phyloP scores from a whole-genome alignment of 495 filamentous ascomycete genomes.

The Daldinia loculata region DNA sequence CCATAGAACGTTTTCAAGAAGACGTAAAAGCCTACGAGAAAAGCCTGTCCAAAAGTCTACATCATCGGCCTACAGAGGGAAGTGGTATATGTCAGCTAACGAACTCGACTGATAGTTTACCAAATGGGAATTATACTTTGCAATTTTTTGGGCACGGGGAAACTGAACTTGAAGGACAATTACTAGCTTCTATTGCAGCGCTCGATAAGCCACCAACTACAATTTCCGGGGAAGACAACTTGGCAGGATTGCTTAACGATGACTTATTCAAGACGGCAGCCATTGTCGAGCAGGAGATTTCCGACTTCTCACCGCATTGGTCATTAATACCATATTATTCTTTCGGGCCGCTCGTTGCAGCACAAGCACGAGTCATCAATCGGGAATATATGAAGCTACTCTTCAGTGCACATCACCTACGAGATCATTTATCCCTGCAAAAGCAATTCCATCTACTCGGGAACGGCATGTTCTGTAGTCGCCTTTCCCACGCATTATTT shows the following conservation, averaged over 20 bases:
- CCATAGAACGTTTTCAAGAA: slow-evolving; percentile 68
- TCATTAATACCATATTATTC: slow-evolving; percentile 76
- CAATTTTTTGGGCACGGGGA: slow-evolving; percentile 60
- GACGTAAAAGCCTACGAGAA: slow-evolving; percentile 71
- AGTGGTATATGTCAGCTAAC: neutral
- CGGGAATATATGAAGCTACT: slow-evolving; percentile 79
- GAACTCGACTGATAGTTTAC: neutral
- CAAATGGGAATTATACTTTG: slow-evolving; percentile 35
- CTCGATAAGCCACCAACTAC: slow-evolving; percentile 48
- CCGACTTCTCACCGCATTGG: slow-evolving; percentile 72
- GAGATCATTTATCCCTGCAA: slow-evolving; percentile 79
- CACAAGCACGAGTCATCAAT: slow-evolving; percentile 80
- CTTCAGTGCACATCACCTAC: slow-evolving; percentile 76
- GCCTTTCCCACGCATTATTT: slow-evolving; percentile 85
- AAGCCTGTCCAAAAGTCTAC: slow-evolving; percentile 56
- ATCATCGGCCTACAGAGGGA: neutral
- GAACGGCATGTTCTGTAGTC: slow-evolving; percentile 81
- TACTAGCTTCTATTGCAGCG: slow-evolving; percentile 61
- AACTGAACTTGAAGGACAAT: slow-evolving; percentile 56
- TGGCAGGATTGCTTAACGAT: slow-evolving; percentile 45
- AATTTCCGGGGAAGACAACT: slow-evolving; percentile 40
- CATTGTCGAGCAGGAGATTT: slow-evolving; percentile 11
- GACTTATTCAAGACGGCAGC: slow-evolving; percentile 31
- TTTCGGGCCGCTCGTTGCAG: slow-evolving; percentile 74
- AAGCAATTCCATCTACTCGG: slow-evolving; percentile 83